Evolutionary conservation across 2,329 filamentous ascomycete species (phyloP).

Genomic region (Metarhizium anisopliae): DNA sequence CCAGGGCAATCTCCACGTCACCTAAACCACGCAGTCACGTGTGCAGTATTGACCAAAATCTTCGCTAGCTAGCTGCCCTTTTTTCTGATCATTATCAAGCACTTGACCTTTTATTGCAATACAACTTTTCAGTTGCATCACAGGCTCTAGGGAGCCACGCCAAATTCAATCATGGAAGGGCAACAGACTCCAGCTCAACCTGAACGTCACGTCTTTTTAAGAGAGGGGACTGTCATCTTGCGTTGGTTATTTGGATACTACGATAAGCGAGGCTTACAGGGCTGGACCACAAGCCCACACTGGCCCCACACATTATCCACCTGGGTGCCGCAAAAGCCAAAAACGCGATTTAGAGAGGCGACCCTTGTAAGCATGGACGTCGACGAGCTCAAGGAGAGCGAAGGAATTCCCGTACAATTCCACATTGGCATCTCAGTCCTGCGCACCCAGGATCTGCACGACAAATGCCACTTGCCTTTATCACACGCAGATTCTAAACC

Average conservation of each 20-base stretch:
- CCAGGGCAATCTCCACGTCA: too few relatives aligned
- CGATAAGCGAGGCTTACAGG: constrained; percentile 1
- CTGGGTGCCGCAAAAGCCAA: not conserved
- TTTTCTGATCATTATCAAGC: too few relatives aligned
- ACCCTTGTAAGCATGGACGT: constrained; percentile 7
- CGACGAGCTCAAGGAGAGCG: constrained; percentile 2
- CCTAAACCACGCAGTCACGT: too few relatives aligned
- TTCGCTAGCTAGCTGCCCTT: too few relatives aligned
- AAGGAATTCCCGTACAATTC: constrained; percentile 3
- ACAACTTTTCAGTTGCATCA: not conserved
- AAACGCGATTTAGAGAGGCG: not conserved
- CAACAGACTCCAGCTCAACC: not conserved
- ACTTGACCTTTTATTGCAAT: too few relatives aligned
- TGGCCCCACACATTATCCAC: not conserved
- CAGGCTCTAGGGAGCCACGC: not conserved
- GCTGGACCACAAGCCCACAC: not conserved
- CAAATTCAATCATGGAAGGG: constrained; percentile 2
- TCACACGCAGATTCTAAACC: not conserved
- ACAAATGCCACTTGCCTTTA: not conserved
- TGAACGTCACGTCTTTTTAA: constrained; percentile 3
- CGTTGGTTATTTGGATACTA: constrained; percentile 6
- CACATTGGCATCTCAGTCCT: constrained; percentile 7
- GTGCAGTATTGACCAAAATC: too few relatives aligned
- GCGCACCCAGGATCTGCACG: constrained; percentile 5
- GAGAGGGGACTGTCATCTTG: constrained; percentile 4